Percentiles rank a stretch among this genome's conserved stretches.
Evolutionary conservation across 495 filamentous ascomycete species (phyloP).

Genomic region (Chaetomium cochliodes): DNA sequence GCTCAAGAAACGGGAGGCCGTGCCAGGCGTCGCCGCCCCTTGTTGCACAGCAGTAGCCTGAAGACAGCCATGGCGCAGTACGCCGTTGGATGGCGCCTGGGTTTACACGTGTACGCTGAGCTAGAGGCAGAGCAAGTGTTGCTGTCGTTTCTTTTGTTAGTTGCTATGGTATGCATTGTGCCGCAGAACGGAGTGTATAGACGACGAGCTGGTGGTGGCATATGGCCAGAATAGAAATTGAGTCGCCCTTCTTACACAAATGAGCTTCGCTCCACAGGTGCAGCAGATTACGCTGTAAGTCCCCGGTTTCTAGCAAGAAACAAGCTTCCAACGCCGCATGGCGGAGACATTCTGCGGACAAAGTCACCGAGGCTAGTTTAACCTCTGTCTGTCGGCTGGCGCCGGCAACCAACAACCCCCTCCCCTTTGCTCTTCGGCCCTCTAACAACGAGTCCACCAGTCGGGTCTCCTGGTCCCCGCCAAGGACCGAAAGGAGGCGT

Average conservation of each 20-base stretch:
- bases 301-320: constrained; percentile 1
- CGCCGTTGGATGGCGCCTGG: neutral
- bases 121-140: neutral
- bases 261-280: neutral
- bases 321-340: constrained; percentile 5
- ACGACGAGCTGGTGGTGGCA: too few relatives aligned
- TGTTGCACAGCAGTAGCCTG: too few relatives aligned
- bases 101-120: neutral
- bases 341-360: neutral
- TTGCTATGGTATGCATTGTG: neutral
- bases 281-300: too few relatives aligned
- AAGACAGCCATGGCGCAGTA: neutral
- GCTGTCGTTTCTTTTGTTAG: neutral
- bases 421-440: neutral
- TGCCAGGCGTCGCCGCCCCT: neutral
- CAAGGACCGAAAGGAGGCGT: constrained; percentile 3
- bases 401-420: neutral
- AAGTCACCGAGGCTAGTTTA: neutral
- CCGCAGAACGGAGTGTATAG: too few relatives aligned
- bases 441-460: neutral
- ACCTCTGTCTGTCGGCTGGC: neutral
- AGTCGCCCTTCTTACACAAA: neutral
- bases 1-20: constrained; percentile 1
- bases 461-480: neutral
- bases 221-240: neutral